phyloP scores from a whole-genome alignment of 768 basidiomycete species.

The Phylloporus sp. region DNA sequence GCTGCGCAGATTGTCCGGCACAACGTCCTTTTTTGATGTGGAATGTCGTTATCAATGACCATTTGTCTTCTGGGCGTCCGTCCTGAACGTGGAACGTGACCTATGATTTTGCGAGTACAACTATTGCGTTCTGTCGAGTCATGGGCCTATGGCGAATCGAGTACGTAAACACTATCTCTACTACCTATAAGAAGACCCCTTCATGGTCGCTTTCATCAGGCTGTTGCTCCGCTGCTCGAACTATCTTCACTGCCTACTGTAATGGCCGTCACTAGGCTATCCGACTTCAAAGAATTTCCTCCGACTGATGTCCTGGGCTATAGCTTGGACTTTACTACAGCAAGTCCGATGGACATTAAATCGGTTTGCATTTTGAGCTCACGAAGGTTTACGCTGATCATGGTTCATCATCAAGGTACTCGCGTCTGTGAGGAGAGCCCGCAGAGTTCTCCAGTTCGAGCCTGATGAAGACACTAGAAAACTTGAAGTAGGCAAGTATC shows the following conservation, averaged over 20 bases:
- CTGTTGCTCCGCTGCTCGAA: not conserved
- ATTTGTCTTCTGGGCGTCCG: not conserved
- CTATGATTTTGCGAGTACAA: no score
- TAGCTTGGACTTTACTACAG: slow-evolving; percentile 4
- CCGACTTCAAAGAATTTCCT: slow-evolving; percentile 3
- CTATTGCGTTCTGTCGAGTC: no score
- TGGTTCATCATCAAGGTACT: not conserved
- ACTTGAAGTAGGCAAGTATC: not conserved
- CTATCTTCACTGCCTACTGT: not conserved
- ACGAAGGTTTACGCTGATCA: not conserved
- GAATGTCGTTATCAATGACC: not conserved
- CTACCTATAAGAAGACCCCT: not conserved
- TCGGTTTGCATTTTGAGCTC: not conserved
- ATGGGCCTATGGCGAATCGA: no score
- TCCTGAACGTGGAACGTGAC: no score
- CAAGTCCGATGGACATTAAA: slow-evolving; percentile 1
- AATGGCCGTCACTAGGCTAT: not conserved
- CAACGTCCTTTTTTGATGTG: not conserved
- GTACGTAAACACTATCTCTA: not conserved
- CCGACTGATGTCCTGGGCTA: slow-evolving; percentile 2
- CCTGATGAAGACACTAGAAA: not conserved
- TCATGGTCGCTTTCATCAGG: not conserved
- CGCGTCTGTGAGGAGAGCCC: not conserved
- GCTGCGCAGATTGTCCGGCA: no score
- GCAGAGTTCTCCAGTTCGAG: not conserved